Percentiles rank a stretch among this genome's conserved stretches.
Evolutionary conservation across 2,329 filamentous ascomycete genomes (phyloP).

Genomic region (Colletotrichum sp.): DNA sequence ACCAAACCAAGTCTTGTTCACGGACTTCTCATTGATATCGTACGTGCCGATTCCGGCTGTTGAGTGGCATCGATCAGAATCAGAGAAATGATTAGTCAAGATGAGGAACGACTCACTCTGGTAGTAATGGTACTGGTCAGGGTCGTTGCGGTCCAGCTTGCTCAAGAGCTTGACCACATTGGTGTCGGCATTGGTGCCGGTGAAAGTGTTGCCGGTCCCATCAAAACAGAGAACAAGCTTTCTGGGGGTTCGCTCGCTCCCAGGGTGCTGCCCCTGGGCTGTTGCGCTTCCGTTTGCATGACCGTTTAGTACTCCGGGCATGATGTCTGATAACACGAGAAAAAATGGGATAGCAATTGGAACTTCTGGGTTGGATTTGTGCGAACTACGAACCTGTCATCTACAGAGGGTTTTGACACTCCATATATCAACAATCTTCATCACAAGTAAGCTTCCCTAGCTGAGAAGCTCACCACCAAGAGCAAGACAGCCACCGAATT

Average conservation of each 20-base stretch:
- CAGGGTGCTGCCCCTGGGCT: not conserved
- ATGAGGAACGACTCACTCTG: conserved; percentile 38
- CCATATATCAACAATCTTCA: not conserved
- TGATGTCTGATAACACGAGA: not conserved
- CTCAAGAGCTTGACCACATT: conserved; percentile 58
- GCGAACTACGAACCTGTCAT: accelerated
- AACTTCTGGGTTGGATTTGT: not conserved
- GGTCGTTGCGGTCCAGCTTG: conserved; percentile 48
- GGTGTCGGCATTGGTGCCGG: conserved; percentile 51
- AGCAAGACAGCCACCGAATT: not conserved
- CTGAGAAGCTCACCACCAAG: not conserved
- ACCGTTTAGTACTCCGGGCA: not conserved
- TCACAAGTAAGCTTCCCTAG: not conserved
- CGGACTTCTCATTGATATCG: conserved; percentile 44
- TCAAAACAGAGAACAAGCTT: conserved; percentile 55
- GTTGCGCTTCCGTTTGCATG: not conserved
- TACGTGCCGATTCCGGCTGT: conserved; percentile 56
- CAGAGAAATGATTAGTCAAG: accelerated
- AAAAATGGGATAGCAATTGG: not conserved
- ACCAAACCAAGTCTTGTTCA: conserved; percentile 40
- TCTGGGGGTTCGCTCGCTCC: conserved; percentile 24
- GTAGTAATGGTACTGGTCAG: conserved; percentile 53
- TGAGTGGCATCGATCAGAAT: not conserved
- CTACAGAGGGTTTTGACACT: not conserved
- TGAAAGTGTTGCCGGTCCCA: conserved; percentile 52